These are phyloP conservation scores for Diplotaxis tenuifolia DNA, from an alignment of 345 rosid species.

Conservation along the genomic window DNA sequence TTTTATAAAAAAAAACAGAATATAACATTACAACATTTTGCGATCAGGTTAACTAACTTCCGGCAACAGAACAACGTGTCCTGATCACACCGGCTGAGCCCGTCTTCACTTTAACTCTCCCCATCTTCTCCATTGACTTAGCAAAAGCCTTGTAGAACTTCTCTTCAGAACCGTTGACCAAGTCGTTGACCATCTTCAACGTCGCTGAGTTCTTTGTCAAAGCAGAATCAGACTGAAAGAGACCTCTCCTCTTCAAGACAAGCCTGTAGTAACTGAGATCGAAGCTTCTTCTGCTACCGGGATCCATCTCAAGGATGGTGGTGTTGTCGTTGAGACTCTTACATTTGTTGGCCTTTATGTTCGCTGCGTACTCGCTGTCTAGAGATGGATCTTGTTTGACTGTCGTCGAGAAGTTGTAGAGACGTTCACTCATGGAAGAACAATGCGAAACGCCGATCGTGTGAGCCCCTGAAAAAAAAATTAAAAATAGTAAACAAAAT, in stretches of 20 bases:
- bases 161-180: slow-evolving; percentile 48
- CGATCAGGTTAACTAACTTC: slow-evolving; percentile 33
- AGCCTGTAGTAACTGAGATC: slow-evolving; percentile 65
- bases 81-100: slow-evolving; percentile 72
- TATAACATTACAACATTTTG: background rate
- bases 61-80: slow-evolving; percentile 64
- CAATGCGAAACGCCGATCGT: slow-evolving; percentile 80
- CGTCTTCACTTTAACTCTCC: slow-evolving; percentile 58
- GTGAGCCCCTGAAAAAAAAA: slow-evolving; percentile 62
- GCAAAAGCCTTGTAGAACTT: slow-evolving; percentile 63
- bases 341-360: slow-evolving; percentile 68
- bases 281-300: slow-evolving; percentile 68
- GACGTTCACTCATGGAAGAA: slow-evolving; percentile 48
- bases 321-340: slow-evolving; percentile 50
- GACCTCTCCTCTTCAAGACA: slow-evolving; percentile 66
- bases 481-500: background rate
- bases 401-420: slow-evolving; percentile 69
- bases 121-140: slow-evolving; percentile 77
- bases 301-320: slow-evolving; percentile 76
- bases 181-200: slow-evolving; percentile 42
- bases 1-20: background rate
- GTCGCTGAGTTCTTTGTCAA: slow-evolving; percentile 55
- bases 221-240: slow-evolving; percentile 74
- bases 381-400: slow-evolving; percentile 67
- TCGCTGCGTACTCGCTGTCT: slow-evolving; percentile 67